These are phyloP conservation scores for Colletotrichum phormii DNA, from an alignment of 2,329 filamentous ascomycete species.

Conservation along the genomic window DNA sequence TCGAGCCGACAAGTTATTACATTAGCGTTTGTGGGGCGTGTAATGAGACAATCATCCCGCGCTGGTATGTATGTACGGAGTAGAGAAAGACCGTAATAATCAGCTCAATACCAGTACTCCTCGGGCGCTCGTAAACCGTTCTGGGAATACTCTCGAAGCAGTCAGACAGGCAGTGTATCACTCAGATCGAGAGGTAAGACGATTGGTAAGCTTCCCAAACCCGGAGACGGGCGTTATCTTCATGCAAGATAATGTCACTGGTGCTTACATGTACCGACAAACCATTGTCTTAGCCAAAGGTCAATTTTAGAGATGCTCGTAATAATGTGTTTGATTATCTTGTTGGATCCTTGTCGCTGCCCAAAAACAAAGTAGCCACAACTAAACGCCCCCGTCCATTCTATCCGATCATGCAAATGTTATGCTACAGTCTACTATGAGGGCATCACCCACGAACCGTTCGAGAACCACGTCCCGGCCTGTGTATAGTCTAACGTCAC, in stretches of 20 bases:
- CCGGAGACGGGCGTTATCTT: too few species aligned
- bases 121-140: too few species aligned
- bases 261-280: neutral
- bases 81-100: too few species aligned
- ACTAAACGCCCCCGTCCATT: neutral
- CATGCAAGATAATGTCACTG: too few species aligned
- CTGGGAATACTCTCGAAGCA: too few species aligned
- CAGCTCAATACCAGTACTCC: neutral
- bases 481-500: constrained; percentile 26
- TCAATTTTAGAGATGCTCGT: neutral
- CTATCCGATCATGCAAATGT: neutral
- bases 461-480: constrained; percentile 31
- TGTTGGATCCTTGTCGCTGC: neutral
- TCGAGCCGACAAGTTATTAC: neutral
- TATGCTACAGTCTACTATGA: constrained; percentile 5
- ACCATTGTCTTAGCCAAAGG: neutral
- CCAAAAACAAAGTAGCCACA: neutral
- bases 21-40: neutral
- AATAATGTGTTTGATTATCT: neutral
- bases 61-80: too few species aligned
- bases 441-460: constrained; percentile 27
- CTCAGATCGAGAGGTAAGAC: neutral
- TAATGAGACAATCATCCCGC: neutral
- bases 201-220: too few species aligned
- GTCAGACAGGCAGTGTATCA: too few species aligned